These are phyloP conservation scores for Melastoma malabathricum DNA, from an alignment of 345 rosid genomes.

Conservation along the genomic window DNA sequence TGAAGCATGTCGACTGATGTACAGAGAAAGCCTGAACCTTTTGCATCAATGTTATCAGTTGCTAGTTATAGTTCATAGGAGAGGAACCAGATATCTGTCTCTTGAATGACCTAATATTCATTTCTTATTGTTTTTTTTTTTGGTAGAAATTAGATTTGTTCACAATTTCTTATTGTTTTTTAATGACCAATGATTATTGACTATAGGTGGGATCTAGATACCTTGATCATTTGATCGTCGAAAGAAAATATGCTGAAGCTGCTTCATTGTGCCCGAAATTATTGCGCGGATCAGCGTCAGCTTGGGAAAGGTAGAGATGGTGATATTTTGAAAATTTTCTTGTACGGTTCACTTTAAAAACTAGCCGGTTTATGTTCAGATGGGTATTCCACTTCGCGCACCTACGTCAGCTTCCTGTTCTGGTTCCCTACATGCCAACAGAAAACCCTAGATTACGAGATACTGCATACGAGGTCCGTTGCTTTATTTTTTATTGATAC, in stretches of 20 bases:
- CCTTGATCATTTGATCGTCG: constrained; percentile 96
- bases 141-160: too few relatives aligned
- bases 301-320: constrained; percentile 83
- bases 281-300: constrained; percentile 82
- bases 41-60: too few relatives aligned
- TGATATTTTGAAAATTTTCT: constrained; percentile 3
- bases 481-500: neutral
- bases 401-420: constrained; percentile 89
- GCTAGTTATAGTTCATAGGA: too few relatives aligned
- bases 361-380: constrained; percentile 30
- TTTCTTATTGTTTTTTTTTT: too few relatives aligned
- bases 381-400: constrained; percentile 99
- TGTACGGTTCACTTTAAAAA: constrained; percentile 12
- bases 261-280: constrained; percentile 96
- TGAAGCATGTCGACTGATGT: too few relatives aligned
- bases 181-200: constrained; percentile 1
- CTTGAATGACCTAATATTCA: too few relatives aligned
- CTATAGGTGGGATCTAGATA: constrained; percentile 90
- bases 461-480: constrained; percentile 88
- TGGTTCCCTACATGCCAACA: constrained; percentile 92
- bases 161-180: too few relatives aligned
- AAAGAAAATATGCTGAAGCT: constrained; percentile 93
- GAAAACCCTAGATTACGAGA: constrained; percentile 88
- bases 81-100: too few relatives aligned
- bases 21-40: too few relatives aligned